A percentile compares a stretch with the other conserved stretches of the same genome.
These are phyloP conservation scores for Echeveria elegans DNA, from an alignment of 164 flowering plant genomes.

Conservation along the genomic window DNA sequence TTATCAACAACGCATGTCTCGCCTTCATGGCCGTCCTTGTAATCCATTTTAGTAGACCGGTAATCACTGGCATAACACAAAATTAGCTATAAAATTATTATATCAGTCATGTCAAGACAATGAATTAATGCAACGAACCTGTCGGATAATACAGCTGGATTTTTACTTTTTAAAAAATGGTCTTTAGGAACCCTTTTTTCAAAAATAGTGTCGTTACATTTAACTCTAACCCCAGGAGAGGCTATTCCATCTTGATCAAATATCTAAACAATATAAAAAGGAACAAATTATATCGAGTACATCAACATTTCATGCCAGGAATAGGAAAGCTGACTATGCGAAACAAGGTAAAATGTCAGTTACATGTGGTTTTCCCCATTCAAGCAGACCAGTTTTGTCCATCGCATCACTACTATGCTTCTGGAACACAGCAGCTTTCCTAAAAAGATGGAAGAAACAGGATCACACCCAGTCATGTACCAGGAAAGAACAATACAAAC, in stretches of 20 bases:
- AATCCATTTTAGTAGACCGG: conserved; percentile 29
- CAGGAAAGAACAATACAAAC: not conserved
- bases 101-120: not conserved
- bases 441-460: conserved; percentile 15
- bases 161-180: not conserved
- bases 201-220: conserved; percentile 48
- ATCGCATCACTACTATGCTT: conserved; percentile 31
- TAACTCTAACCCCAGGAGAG: conserved; percentile 80
- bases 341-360: not conserved
- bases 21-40: conserved; percentile 66
- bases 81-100: not conserved
- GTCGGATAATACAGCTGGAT: conserved; percentile 28
- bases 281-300: not conserved
- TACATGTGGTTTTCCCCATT: conserved; percentile 43
- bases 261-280: conserved; percentile 31
- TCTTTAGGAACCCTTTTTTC: conserved; percentile 49
- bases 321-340: not conserved
- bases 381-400: conserved; percentile 63
- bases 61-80: conserved; percentile 30
- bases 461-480: not conserved
- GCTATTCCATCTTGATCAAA: conserved; percentile 94
- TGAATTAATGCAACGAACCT: conserved; percentile 11
- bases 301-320: not conserved
- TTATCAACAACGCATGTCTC: conserved; percentile 76
- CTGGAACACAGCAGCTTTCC: conserved; percentile 40